Evolutionary conservation across 2,329 filamentous ascomycete species (phyloP).

Genomic region (Cercospora zeae-maydis): DNA sequence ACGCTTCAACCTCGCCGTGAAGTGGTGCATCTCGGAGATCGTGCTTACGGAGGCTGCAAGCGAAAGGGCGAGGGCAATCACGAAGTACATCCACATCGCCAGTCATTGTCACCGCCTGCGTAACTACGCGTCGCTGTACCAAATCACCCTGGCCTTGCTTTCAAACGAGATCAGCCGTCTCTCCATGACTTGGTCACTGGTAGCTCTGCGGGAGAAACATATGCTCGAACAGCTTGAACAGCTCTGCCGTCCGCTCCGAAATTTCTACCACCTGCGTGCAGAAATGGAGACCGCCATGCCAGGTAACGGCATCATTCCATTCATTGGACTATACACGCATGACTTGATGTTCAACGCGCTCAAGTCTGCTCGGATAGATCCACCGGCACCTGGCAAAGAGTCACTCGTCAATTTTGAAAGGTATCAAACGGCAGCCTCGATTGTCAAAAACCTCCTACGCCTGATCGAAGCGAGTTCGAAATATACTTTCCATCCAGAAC

Average conservation of each 20-base stretch:
- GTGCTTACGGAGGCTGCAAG: slow-evolving; percentile 68
- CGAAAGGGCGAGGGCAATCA: slow-evolving; percentile 71
- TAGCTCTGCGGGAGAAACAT: slow-evolving; percentile 62
- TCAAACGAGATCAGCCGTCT: slow-evolving; percentile 69
- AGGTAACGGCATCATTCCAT: slow-evolving; percentile 74
- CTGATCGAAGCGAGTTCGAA: slow-evolving; percentile 74
- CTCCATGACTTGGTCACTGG: slow-evolving; percentile 65
- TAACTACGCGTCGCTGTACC: slow-evolving; percentile 81
- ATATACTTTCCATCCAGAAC: slow-evolving; percentile 70
- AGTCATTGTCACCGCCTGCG: slow-evolving; percentile 69
- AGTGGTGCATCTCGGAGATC: slow-evolving; percentile 78
- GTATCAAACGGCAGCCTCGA: slow-evolving; percentile 69
- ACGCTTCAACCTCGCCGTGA: slow-evolving; percentile 83
- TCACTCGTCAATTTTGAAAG: slow-evolving; percentile 80
- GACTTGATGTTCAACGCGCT: slow-evolving; percentile 79
- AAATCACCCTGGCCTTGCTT: slow-evolving; percentile 72
- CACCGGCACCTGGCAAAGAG: slow-evolving; percentile 48
- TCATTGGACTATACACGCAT: slow-evolving; percentile 77
- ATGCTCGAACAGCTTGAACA: slow-evolving; percentile 66
- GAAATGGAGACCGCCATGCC: slow-evolving; percentile 67
- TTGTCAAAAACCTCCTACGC: slow-evolving; percentile 74
- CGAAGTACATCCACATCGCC: slow-evolving; percentile 80
- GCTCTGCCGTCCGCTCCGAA: slow-evolving; percentile 71
- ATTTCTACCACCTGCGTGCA: slow-evolving; percentile 70
- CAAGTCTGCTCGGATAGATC: slow-evolving; percentile 67